phyloP scores from a whole-genome alignment of 2,329 filamentous ascomycete genomes.

The Metarhizium humberi region DNA sequence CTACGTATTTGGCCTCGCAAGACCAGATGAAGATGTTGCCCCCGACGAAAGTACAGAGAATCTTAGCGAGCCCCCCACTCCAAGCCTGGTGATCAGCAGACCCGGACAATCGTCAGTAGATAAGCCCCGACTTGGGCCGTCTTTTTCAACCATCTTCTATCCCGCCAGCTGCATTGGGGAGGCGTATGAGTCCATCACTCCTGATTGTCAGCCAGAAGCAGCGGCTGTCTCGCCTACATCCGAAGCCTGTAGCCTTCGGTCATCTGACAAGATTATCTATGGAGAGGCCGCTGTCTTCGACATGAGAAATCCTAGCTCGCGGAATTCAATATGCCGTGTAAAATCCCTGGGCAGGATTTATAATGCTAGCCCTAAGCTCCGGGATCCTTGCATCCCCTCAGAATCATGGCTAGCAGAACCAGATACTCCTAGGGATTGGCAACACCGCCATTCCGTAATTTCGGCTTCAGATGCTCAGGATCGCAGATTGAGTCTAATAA shows the following conservation, averaged over 20 bases:
- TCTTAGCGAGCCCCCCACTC: constrained; percentile 11
- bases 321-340: constrained; percentile 18
- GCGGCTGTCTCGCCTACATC: constrained; percentile 22
- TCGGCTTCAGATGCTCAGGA: constrained; percentile 14
- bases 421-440: constrained; percentile 7
- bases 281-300: constrained; percentile 31
- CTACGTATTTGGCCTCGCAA: constrained; percentile 34
- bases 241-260: constrained; percentile 23
- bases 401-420: constrained; percentile 11
- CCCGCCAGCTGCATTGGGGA: constrained; percentile 27
- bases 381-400: constrained; percentile 20
- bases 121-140: constrained; percentile 6
- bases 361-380: constrained; percentile 18
- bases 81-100: constrained; percentile 20
- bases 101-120: constrained; percentile 14
- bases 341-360: constrained; percentile 29
- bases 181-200: constrained; percentile 14
- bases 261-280: constrained; percentile 27
- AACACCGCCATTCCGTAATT: constrained; percentile 19
- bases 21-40: constrained; percentile 13
- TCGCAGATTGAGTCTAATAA: constrained; percentile 12
- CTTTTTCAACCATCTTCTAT: constrained; percentile 11
- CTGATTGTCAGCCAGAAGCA: constrained; percentile 11
- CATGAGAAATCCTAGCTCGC: constrained; percentile 19
- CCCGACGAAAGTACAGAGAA: constrained; percentile 10